A percentile compares a stretch with the other conserved stretches of the same genome.
These are phyloP conservation scores for Geosmithia morbida DNA, from an alignment of 2,329 filamentous ascomycete species.

Conservation along the genomic window DNA sequence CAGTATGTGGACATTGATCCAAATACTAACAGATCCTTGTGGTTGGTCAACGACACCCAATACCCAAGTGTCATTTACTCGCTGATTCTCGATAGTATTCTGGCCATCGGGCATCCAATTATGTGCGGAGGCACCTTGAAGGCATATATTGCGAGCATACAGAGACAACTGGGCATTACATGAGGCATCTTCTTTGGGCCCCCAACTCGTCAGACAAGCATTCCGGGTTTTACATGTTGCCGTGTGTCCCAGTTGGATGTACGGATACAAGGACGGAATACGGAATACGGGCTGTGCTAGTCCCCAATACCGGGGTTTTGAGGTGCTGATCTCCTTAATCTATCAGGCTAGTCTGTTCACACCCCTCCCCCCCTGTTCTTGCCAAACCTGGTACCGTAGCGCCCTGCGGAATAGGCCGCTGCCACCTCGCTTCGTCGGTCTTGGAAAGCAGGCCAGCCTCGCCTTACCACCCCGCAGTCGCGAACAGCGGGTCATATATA, in stretches of 20 bases:
- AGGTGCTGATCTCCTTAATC: too few species aligned
- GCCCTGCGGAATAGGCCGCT: too few species aligned
- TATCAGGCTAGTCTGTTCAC: neutral
- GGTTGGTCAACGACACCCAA: neutral
- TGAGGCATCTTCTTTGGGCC: neutral
- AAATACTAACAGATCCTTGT: neutral
- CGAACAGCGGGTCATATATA: neutral
- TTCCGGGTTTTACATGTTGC: too few species aligned
- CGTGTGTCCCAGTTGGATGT: too few species aligned
- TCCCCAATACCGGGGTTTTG: too few species aligned
- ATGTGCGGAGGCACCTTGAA: neutral
- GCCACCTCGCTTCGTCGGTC: neutral
- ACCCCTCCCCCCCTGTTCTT: neutral
- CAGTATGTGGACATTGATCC: neutral
- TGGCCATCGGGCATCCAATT: neutral
- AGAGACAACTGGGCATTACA: neutral
- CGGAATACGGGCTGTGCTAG: too few species aligned
- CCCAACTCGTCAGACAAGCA: too few species aligned
- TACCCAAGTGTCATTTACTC: neutral
- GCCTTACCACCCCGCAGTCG: neutral
- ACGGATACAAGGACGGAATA: too few species aligned
- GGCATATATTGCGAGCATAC: neutral
- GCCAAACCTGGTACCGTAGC: neutral
- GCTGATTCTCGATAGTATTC: neutral
- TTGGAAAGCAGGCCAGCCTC: neutral